Base-by-base conservation (phyloP, 805 yeast genomes). In the Maudiozyma serrabonitensis region DNA sequence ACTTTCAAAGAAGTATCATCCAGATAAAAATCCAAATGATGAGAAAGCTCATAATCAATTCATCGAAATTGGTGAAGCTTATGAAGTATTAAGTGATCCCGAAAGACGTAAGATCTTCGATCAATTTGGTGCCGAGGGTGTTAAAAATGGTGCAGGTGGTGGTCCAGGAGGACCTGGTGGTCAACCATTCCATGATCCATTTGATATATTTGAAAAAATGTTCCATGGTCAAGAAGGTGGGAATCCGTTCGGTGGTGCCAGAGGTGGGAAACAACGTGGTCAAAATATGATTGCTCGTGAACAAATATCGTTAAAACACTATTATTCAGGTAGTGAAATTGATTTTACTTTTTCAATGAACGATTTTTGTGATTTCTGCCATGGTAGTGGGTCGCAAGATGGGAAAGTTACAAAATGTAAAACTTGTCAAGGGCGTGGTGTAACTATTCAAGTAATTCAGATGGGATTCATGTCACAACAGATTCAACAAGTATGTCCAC, bases 11-110 rank as follows among this genome's bases (percentile, higher is more conserved):
- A 86, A 86, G 62, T 88, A 78, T 67, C 99, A 91, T 62, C 99
- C 99, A 2, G 99, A 91, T 68, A 91, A 91, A 70, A 93, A 91
- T 63, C 82, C 84, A 5, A 84, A 83, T 6, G 79, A 83, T 57
- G 88, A 87, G 8, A 84, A 77, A 28, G 95, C 97, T 0, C 89
- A 87, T 55, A 82, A 84, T 46, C 82, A 79, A 68, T 93, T 90
- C 64, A 82, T 93, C 46, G 95, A 89, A 67, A 78, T 93, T 28
- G 95, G 95, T 15, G 95, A 85, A 61, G 98, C 98, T 0, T 91
- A 91, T 65, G 96, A 89, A 49, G 85, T 88, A 12, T 74, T 89
- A 53, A 76, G 80, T 55, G 87, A 88, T 62, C 63, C 75, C 4
- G 87, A 85, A 50, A 85, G 86, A 66, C 76, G 84, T 52, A 59